Base-by-base conservation (phyloP, 2,329 filamentous ascomycete genomes). In the Claviceps sp. region DNA sequence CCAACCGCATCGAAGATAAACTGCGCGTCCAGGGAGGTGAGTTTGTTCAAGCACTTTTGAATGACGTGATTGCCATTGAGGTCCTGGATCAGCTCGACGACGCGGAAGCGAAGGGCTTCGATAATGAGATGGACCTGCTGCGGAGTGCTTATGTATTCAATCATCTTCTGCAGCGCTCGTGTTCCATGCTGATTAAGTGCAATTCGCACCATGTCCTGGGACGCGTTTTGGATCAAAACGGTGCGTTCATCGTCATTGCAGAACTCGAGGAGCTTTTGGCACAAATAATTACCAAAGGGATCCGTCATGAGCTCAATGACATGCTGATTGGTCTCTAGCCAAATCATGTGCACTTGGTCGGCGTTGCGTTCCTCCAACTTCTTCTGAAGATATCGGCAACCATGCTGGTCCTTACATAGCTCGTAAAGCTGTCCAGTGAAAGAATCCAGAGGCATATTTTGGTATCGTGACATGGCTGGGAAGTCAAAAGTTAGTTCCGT, bases 11-110 rank as follows among this genome's bases (percentile, higher is more conserved):
- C 86, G 61, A 97, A 97, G 65, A 98, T 97, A 75, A 98, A 98
- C 66, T 95, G 85, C 13, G 90, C 88, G 66, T 97, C 87, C 48
- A 79, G 72, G 1, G 89, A 76, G 57, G 82, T 85, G 41, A 98
- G 83, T 67, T 95, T 94, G 72, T 97, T 98, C 51, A 98, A 79
- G 63, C 93, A 98, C 72, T 98, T 98, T 71, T 98, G 93, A 58
- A 98, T 96, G 62, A 98, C 93, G 63, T 98, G 93, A 63, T 98
- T 98, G 67, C 93, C 93, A 64, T 98, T 98, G 50, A 98, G 76
- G 61, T 98, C 93, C 67, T 98, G 89, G 56, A 98, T 96, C 51
- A 98, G 78, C 60, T 93, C 85, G 20, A 98, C 93, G 48, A 98
- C 93, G 54, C 87, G 82, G 65, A 82, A 78, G 57, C 84, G 79